These are phyloP conservation scores for Diaporthe citri DNA, from an alignment of 2,329 filamentous ascomycete species.

Conservation along the genomic window DNA sequence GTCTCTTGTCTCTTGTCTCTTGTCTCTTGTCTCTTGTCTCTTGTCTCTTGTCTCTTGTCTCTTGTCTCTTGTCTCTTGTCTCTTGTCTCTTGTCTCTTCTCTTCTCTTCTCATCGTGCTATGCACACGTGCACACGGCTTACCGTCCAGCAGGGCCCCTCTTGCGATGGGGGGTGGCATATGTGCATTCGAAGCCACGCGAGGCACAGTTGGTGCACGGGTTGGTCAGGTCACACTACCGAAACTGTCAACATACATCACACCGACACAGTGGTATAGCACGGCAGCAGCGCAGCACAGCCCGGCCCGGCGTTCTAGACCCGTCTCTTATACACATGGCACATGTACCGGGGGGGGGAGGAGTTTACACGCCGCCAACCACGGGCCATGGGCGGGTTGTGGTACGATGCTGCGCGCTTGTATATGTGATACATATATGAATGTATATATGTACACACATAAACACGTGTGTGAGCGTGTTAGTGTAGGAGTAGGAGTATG, in stretches of 20 bases:
- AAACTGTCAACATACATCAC: conserved; percentile 11
- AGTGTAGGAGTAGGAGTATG: not conserved
- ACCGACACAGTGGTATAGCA: not conserved
- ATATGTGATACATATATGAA: not conserved
- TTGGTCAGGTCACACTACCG: conserved; percentile 31
- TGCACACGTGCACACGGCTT: not conserved
- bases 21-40: not conserved
- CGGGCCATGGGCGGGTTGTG: not conserved
- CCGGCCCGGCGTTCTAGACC: not conserved
- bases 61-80: not conserved
- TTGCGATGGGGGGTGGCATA: conserved; percentile 37
- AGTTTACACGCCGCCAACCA: not conserved
- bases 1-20: not conserved
- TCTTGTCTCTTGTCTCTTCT: not conserved
- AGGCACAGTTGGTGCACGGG: conserved; percentile 35
- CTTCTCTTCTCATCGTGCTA: not conserved
- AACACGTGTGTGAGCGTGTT: not conserved
- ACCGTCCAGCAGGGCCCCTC: conserved; percentile 36
- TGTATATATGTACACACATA: not conserved
- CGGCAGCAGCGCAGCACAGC: not conserved
- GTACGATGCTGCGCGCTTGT: not conserved
- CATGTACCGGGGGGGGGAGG: not conserved
- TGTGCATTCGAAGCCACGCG: conserved; percentile 37
- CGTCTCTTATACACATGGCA: not conserved
- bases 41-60: not conserved